These are phyloP conservation scores for Claviceps sorghi DNA, from an alignment of 2,329 filamentous ascomycete genomes.

Conservation along the genomic window DNA sequence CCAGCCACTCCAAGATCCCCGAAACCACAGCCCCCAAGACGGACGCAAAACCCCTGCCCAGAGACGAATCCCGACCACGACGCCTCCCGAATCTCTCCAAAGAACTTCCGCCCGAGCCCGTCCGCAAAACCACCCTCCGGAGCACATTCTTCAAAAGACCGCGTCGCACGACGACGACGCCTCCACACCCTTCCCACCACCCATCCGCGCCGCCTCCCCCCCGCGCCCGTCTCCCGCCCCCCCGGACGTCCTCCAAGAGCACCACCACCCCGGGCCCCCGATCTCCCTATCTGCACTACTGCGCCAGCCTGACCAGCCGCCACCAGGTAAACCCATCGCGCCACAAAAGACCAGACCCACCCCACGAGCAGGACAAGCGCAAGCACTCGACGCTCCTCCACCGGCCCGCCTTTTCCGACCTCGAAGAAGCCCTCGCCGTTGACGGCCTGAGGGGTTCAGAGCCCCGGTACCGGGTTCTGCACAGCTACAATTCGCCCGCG, in stretches of 20 bases:
- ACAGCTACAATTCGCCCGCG: conserved; percentile 45
- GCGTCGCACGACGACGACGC: neutral
- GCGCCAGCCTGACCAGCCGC: neutral
- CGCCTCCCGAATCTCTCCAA: conserved; percentile 7
- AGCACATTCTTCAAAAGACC: conserved; percentile 3
- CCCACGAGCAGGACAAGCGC: neutral
- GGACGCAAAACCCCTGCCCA: neutral
- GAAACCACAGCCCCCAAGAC: too few species aligned
- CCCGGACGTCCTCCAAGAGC: neutral
- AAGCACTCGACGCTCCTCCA: conserved; percentile 5
- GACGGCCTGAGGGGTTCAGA: conserved; percentile 8
- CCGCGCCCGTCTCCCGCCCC: neutral
- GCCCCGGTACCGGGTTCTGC: conserved; percentile 36
- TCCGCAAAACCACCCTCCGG: conserved; percentile 6
- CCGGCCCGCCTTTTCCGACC: conserved; percentile 4
- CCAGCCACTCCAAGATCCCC: too few species aligned
- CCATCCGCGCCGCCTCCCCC: too few species aligned
- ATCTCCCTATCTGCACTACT: neutral
- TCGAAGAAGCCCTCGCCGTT: neutral
- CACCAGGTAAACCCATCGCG: neutral
- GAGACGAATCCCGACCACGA: too few species aligned
- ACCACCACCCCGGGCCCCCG: neutral
- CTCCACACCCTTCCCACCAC: too few species aligned
- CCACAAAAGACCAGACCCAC: neutral
- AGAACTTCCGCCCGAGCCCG: conserved; percentile 7